These are phyloP conservation scores for Firmiana major DNA, from an alignment of 345 rosid species.

Conservation along the genomic window DNA sequence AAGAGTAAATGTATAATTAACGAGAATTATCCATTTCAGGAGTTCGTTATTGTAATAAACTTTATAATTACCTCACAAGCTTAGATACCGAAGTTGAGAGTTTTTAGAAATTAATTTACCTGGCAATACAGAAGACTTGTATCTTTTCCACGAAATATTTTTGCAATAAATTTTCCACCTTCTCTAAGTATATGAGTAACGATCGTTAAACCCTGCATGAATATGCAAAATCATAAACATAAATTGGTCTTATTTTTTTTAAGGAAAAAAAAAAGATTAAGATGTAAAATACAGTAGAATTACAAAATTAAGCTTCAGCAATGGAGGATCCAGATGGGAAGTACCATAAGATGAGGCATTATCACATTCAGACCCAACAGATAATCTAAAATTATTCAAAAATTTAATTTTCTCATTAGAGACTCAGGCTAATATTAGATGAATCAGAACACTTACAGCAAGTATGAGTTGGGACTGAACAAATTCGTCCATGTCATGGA, in stretches of 20 bases:
- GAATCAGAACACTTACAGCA: constrained; percentile 53
- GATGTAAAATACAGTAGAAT: neutral
- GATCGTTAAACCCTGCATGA: constrained; percentile 77
- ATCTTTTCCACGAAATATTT: constrained; percentile 99
- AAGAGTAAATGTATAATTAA: neutral
- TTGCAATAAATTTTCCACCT: constrained; percentile 91
- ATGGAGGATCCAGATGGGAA: neutral
- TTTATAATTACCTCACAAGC: neutral
- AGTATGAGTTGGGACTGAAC: constrained; percentile 92
- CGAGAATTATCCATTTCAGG: neutral
- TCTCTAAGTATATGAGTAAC: constrained; percentile 81
- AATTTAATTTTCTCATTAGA: neutral
- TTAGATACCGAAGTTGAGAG: neutral
- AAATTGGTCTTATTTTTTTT: neutral
- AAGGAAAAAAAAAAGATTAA: neutral
- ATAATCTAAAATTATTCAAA: neutral
- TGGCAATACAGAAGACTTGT: constrained; percentile 93
- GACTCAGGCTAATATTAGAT: neutral
- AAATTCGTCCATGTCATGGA: constrained; percentile 98
- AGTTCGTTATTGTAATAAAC: neutral
- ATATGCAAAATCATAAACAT: neutral
- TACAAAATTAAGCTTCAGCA: neutral
- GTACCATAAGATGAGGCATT: neutral
- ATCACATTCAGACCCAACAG: neutral
- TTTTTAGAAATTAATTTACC: constrained; percentile 38